Percentiles rank a stretch among this genome's conserved stretches.
phyloP scores from a whole-genome alignment of 2,329 filamentous ascomycete genomes.

The Hypoxylon sp. region DNA sequence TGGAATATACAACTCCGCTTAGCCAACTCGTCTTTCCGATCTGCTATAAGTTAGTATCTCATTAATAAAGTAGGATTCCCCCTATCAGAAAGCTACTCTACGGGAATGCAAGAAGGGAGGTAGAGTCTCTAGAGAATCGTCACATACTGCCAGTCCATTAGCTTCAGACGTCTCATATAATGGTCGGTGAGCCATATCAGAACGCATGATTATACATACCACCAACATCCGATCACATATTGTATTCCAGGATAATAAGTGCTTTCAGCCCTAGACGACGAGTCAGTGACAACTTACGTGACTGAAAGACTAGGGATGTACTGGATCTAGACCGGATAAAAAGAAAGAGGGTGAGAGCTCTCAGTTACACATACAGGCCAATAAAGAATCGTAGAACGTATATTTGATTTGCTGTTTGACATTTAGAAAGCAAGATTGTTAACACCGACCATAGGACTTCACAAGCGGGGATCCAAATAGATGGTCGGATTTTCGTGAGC shows the following conservation, averaged over 20 bases:
- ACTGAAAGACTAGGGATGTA: too few relatives aligned
- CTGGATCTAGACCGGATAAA: too few relatives aligned
- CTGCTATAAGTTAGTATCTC: constrained; percentile 20
- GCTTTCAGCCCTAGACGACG: neutral
- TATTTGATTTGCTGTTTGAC: constrained; percentile 54
- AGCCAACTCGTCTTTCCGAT: constrained; percentile 59
- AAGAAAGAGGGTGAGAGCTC: neutral
- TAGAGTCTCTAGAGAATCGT: neutral
- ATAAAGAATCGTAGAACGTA: constrained; percentile 58
- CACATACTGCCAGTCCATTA: constrained; percentile 32
- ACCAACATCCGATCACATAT: constrained; percentile 59
- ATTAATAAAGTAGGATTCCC: too few relatives aligned
- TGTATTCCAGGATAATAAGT: constrained; percentile 53
- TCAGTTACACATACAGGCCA: constrained; percentile 44
- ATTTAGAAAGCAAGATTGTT: constrained; percentile 55
- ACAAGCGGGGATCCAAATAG: constrained; percentile 57
- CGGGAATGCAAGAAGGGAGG: neutral
- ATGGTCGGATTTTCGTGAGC: constrained; percentile 56
- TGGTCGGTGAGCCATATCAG: neutral
- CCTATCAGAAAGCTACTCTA: neutral
- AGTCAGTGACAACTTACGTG: neutral
- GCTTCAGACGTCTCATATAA: neutral
- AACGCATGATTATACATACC: constrained; percentile 25
- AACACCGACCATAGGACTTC: constrained; percentile 55
- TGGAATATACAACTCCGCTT: constrained; percentile 62